phyloP scores from a whole-genome alignment of 768 basidiomycete species.

The Leccinum truebloodii region DNA sequence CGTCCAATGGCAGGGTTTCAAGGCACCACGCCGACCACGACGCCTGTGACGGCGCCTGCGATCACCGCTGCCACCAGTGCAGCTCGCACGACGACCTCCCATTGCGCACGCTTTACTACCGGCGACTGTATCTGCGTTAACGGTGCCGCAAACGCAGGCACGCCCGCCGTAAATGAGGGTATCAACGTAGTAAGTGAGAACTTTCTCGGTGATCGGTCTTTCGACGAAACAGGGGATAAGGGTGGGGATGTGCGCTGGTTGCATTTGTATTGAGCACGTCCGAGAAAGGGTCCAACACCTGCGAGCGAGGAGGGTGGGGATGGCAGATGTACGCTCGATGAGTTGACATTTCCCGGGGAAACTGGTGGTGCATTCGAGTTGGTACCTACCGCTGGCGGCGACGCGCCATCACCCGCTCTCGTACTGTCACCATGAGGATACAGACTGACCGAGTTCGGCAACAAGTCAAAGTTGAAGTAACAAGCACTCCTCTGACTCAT shows the following conservation, averaged over 20 bases:
- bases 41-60: conserved; percentile 33
- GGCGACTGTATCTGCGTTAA: conserved; percentile 70
- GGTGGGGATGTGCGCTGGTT: conserved; percentile 16
- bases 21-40: conserved; percentile 23
- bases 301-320: conserved; percentile 2
- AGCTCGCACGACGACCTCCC: conserved; percentile 78
- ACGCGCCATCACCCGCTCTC: not conserved
- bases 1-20: not conserved
- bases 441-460: conserved; percentile 12
- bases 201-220: not conserved
- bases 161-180: conserved; percentile 39
- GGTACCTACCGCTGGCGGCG: not conserved
- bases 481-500: conserved; percentile 19
- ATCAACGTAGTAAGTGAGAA: conserved; percentile 19
- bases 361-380: not conserved
- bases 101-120: conserved; percentile 74
- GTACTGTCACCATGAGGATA: not conserved
- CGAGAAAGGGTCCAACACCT: conserved; percentile 13
- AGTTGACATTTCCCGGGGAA: not conserved
- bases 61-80: conserved; percentile 47
- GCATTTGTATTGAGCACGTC: conserved; percentile 34
- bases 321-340: not conserved
- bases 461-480: conserved; percentile 32
- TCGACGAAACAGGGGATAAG: not conserved
- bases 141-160: conserved; percentile 72